Evolutionary conservation across 257 asterid genomes (phyloP).

Genomic region (Primulina eburnea): DNA sequence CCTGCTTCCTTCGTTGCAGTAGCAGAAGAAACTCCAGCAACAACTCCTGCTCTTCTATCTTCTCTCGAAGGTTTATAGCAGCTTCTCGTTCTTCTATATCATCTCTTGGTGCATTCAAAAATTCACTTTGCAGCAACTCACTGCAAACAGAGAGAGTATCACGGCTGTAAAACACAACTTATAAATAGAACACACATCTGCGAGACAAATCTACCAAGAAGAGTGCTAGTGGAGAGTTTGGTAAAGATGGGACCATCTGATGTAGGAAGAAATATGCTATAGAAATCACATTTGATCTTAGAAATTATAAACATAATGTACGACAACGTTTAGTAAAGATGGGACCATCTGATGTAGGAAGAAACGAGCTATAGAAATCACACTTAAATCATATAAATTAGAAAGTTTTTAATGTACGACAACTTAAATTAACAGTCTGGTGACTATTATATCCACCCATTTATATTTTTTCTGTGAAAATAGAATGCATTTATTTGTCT

Average conservation of each 20-base stretch:
- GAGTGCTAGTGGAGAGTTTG: conserved; percentile 6
- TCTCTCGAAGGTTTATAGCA: conserved; percentile 71
- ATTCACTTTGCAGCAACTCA: conserved; percentile 86
- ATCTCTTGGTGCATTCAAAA: conserved; percentile 72
- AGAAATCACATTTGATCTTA: conserved; percentile 5
- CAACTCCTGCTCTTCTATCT: conserved; percentile 84
- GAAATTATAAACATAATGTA: background rate
- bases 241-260: background rate
- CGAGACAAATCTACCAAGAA: background rate
- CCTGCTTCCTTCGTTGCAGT: conserved; percentile 75
- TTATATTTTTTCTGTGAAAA: background rate
- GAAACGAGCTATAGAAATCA: conserved; percentile 8
- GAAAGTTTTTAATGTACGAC: background rate
- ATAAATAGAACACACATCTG: background rate
- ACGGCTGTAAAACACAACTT: conserved; percentile 21
- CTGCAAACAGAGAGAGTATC: conserved; percentile 34
- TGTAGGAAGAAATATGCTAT: conserved; percentile 9
- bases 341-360: background rate
- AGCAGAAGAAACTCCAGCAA: conserved; percentile 76
- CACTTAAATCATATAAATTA: conserved; percentile 1
- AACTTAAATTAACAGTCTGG: background rate
- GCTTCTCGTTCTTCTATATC: conserved; percentile 82
- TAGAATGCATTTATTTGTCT: conserved; percentile 2
- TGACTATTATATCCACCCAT: background rate
- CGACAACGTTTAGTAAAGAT: background rate